These are phyloP conservation scores for Lepiota brunneoincarnata DNA, from an alignment of 768 basidiomycete genomes.

Conservation along the genomic window DNA sequence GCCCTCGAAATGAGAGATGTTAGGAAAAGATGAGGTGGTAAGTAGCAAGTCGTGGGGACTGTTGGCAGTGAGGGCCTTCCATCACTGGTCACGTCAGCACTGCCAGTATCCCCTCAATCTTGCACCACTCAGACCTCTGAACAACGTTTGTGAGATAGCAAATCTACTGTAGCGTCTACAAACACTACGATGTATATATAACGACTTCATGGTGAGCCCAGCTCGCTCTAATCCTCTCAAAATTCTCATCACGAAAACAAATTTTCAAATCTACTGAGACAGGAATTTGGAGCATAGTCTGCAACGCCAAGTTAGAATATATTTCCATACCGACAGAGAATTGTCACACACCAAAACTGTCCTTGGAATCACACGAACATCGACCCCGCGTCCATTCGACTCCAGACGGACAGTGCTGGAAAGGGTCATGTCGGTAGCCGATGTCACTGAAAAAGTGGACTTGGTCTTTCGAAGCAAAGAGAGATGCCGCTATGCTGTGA, in stretches of 20 bases:
- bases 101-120: too few relatives aligned
- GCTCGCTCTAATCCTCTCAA: background rate
- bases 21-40: background rate
- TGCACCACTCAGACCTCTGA: too few relatives aligned
- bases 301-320: background rate
- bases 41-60: too few relatives aligned
- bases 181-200: background rate
- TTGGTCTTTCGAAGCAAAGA: slow-evolving; percentile 72
- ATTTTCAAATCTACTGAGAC: slow-evolving; percentile 34
- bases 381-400: slow-evolving; percentile 53
- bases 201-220: slow-evolving; percentile 1
- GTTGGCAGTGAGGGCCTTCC: too few relatives aligned
- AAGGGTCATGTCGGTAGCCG: slow-evolving; percentile 79
- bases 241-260: slow-evolving; percentile 25
- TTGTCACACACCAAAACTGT: slow-evolving; percentile 61
- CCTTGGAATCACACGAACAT: slow-evolving; percentile 70
- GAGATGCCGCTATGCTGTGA: slow-evolving; percentile 77
- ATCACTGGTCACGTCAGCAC: background rate
- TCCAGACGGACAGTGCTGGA: slow-evolving; percentile 72
- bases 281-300: slow-evolving; percentile 44
- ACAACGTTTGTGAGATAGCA: too few relatives aligned
- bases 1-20: slow-evolving; percentile 11
- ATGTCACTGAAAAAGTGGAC: slow-evolving; percentile 84
- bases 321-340: background rate
- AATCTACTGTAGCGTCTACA: background rate